phyloP scores from a whole-genome alignment of 768 basidiomycete genomes.

The Sporobolomyces roseus region DNA sequence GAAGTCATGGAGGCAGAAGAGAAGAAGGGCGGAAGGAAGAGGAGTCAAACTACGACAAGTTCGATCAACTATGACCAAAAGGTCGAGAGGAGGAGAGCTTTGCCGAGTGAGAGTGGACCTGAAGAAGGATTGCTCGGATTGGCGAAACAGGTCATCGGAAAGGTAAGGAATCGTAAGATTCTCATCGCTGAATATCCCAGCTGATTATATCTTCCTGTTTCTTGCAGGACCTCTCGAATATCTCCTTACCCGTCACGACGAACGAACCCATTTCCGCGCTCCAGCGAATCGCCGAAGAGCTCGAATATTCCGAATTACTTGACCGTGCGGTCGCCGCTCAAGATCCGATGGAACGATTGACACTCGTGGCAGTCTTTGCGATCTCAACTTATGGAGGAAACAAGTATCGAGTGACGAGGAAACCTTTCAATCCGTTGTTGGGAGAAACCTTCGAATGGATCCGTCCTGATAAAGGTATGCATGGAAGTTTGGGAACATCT shows the following conservation, averaged over 20 bases:
- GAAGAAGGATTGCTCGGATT: conserved; percentile 42
- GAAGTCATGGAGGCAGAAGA: not conserved
- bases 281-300: conserved; percentile 93
- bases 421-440: conserved; percentile 84
- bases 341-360: conserved; percentile 77
- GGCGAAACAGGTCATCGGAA: conserved; percentile 45
- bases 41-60: not conserved
- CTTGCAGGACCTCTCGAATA: conserved; percentile 77
- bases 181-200: not conserved
- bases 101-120: conserved; percentile 39
- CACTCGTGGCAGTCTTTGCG: conserved; percentile 88
- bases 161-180: too few relatives aligned
- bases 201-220: not conserved
- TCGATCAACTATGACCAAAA: conserved; percentile 1
- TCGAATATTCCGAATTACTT: conserved; percentile 48
- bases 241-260: conserved; percentile 77
- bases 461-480: conserved; percentile 65
- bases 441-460: conserved; percentile 94
- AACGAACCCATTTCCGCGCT: conserved; percentile 80
- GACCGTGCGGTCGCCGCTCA: conserved; percentile 72
- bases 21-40: not conserved
- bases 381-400: conserved; percentile 95
- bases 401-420: conserved; percentile 78
- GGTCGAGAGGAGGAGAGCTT: conserved; percentile 28
- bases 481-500: not conserved